These are phyloP conservation scores for Catharanthus roseus DNA, from an alignment of 257 asterid species.

Conservation along the genomic window DNA sequence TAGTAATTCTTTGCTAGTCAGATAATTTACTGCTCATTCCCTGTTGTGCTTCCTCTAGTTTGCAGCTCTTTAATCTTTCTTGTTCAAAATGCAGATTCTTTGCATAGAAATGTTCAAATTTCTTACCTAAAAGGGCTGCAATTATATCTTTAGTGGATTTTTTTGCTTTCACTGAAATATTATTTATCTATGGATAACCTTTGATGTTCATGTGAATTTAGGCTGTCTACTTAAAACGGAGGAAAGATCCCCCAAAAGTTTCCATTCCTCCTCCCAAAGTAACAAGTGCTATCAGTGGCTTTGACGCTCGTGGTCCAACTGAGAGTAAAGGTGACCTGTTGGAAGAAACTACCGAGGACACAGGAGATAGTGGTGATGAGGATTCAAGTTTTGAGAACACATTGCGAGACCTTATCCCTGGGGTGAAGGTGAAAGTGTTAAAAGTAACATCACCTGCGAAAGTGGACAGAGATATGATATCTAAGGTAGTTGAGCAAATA, in stretches of 20 bases:
- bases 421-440: constrained; percentile 84
- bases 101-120: background rate
- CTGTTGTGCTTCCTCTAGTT: background rate
- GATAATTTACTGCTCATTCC: background rate
- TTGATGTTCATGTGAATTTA: constrained; percentile 23
- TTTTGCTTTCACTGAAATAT: background rate
- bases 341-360: constrained; percentile 54
- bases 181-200: background rate
- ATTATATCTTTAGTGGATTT: background rate
- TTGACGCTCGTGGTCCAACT: constrained; percentile 50
- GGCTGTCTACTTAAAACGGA: constrained; percentile 89
- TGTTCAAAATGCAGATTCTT: background rate
- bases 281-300: constrained; percentile 38
- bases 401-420: constrained; percentile 87
- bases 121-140: background rate
- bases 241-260: constrained; percentile 42
- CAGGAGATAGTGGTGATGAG: constrained; percentile 69
- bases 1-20: background rate
- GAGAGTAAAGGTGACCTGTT: constrained; percentile 51
- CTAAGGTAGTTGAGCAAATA: constrained; percentile 82
- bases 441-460: constrained; percentile 72
- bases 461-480: constrained; percentile 68
- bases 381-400: constrained; percentile 64
- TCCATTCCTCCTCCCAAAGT: constrained; percentile 48
- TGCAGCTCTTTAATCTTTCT: background rate